These are phyloP conservation scores for Ophiocordyceps australis DNA, from an alignment of 2,329 filamentous ascomycete genomes.

Conservation along the genomic window DNA sequence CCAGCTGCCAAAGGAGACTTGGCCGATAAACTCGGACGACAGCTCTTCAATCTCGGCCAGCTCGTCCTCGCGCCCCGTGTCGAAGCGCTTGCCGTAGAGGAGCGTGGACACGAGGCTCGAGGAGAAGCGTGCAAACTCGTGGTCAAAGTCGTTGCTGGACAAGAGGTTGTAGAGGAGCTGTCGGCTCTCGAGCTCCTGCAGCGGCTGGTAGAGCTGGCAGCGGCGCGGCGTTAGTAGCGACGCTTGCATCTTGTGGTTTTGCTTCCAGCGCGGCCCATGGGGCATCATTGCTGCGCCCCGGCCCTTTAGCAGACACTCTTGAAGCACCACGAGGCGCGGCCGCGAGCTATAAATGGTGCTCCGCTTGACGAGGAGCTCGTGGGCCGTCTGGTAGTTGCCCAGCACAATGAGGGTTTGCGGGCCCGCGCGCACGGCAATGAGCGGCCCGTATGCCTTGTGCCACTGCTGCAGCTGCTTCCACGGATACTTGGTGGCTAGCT, in stretches of 20 bases:
- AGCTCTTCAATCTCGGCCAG: slow-evolving; percentile 8
- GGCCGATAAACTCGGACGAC: slow-evolving; percentile 8
- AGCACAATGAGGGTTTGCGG: slow-evolving; percentile 7
- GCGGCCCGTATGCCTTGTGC: slow-evolving; percentile 7
- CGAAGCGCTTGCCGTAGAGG: slow-evolving; percentile 16
- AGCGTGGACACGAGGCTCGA: slow-evolving; percentile 18
- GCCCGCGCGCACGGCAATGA: slow-evolving; percentile 6
- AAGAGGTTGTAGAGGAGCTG: slow-evolving; percentile 23
- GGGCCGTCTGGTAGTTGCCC: slow-evolving; percentile 5
- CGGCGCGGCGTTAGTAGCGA: slow-evolving; percentile 12
- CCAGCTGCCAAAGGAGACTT: slow-evolving; percentile 12
- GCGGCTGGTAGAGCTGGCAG: slow-evolving; percentile 14
- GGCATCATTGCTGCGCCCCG: slow-evolving; percentile 19
- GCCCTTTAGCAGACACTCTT: slow-evolving; percentile 14
- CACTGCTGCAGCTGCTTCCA: slow-evolving; percentile 37
- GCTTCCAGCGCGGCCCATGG: slow-evolving; percentile 18
- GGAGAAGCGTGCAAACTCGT: slow-evolving; percentile 14
- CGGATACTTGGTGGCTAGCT: too few relatives aligned
- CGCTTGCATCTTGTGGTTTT: slow-evolving; percentile 18
- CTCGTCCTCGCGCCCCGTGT: slow-evolving; percentile 7
- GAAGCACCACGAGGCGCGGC: slow-evolving; percentile 11
- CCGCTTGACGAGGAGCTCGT: slow-evolving; percentile 6
- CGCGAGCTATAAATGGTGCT: slow-evolving; percentile 6
- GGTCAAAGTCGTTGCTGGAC: slow-evolving; percentile 9
- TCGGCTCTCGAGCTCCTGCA: slow-evolving; percentile 26